Conservation (phyloP, 2,329 filamentous ascomycete species). For the Tolypocladium album region DNA sequence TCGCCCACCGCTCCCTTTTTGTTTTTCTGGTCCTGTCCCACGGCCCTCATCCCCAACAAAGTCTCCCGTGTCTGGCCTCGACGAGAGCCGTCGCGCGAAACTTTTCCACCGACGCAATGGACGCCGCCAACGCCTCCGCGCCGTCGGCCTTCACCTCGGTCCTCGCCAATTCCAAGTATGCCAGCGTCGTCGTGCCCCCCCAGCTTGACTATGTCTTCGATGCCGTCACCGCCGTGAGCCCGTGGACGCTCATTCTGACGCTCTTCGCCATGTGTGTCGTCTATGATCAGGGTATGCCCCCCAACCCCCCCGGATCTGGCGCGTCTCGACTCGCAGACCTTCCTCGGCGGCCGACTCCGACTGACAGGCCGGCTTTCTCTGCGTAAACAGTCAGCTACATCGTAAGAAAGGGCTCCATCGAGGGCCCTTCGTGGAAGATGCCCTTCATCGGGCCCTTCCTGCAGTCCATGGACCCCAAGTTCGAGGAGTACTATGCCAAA, state of each 20-base stretch:
- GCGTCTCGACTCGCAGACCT: not conserved
- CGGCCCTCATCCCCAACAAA: not conserved
- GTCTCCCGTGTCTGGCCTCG: not conserved
- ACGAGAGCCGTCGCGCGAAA: not conserved
- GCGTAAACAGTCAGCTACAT: constrained; percentile 56
- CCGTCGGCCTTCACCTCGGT: constrained; percentile 62
- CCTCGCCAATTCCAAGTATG: constrained; percentile 48
- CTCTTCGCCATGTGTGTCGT: constrained; percentile 60
- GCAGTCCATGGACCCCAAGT: constrained; percentile 83
- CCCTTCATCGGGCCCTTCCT: constrained; percentile 95
- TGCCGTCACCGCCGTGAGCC: constrained; percentile 44
- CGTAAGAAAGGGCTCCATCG: constrained; percentile 63
- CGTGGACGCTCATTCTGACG: constrained; percentile 56
- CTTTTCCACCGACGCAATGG: constrained; percentile 25
- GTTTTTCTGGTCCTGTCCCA: not conserved
- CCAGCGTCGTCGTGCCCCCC: constrained; percentile 37
- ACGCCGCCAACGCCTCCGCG: constrained; percentile 50
- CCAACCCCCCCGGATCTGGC: not conserved
- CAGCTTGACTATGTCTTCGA: constrained; percentile 46
- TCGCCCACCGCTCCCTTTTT: not conserved
- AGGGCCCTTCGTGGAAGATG: constrained; percentile 63
- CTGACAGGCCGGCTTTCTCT: not conserved
- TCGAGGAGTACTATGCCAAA: constrained; percentile 82
- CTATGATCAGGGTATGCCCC: constrained; percentile 78
- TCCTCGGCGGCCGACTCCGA: not conserved